phyloP scores from a whole-genome alignment of 768 basidiomycete genomes.

The Nidularia pulvinata region DNA sequence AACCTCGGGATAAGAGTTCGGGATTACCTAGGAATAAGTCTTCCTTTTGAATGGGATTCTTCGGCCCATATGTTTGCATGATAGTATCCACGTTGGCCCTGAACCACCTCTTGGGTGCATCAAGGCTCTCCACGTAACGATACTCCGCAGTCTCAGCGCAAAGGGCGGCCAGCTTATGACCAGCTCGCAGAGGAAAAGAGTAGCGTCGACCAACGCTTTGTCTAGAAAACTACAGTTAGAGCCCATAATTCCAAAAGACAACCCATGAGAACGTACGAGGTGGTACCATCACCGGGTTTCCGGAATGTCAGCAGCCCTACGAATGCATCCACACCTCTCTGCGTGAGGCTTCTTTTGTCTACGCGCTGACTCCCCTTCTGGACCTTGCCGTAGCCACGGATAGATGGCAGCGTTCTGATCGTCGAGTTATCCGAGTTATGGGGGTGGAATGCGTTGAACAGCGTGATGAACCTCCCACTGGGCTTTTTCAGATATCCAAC shows the following conservation, averaged over 20 bases:
- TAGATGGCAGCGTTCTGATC: constrained; percentile 50
- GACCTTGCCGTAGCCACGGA: constrained; percentile 67
- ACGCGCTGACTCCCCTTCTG: constrained; percentile 44
- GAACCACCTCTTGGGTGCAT: constrained; percentile 61
- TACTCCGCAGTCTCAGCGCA: constrained; percentile 59
- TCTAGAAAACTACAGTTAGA: constrained; percentile 18
- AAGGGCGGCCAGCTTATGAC: constrained; percentile 55
- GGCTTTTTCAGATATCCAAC: constrained; percentile 78
- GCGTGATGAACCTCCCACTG: constrained; percentile 66
- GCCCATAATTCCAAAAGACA: background rate
- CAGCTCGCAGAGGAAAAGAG: constrained; percentile 47
- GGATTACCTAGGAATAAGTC: constrained; percentile 40
- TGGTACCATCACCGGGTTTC: constrained; percentile 24
- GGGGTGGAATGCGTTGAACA: constrained; percentile 70
- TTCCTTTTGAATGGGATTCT: constrained; percentile 38
- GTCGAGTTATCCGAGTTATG: constrained; percentile 37
- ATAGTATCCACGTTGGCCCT: constrained; percentile 54
- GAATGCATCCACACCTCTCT: constrained; percentile 52
- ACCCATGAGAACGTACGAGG: constrained; percentile 11
- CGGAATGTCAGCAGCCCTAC: constrained; percentile 45
- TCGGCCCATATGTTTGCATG: constrained; percentile 37
- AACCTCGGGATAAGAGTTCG: background rate
- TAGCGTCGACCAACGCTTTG: constrained; percentile 46
- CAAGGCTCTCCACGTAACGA: constrained; percentile 50
- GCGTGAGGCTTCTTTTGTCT: constrained; percentile 58